Evolutionary conservation across 805 yeast species (phyloP).

Genomic region (Sungouiozyma intestinalis): DNA sequence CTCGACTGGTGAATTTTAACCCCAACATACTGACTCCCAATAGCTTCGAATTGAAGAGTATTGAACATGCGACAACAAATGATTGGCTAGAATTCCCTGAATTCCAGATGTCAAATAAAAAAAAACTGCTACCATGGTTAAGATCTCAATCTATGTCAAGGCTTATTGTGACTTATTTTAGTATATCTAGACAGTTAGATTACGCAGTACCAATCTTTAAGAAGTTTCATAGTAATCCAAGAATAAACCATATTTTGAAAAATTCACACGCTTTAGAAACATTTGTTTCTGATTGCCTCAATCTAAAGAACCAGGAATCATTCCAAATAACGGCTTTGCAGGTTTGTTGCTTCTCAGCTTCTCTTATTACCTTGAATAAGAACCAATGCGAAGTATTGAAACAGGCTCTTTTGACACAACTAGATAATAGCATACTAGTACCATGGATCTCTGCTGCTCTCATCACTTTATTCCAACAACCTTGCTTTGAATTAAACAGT

Average conservation of each 20-base stretch:
- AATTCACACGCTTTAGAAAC: constrained; percentile 9
- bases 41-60: background rate
- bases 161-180: constrained; percentile 11
- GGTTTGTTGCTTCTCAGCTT: constrained; percentile 11
- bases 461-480: constrained; percentile 16
- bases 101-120: constrained; percentile 9
- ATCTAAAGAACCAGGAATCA: constrained; percentile 1
- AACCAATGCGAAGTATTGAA: constrained; percentile 4
- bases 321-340: constrained; percentile 14
- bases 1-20: constrained; percentile 8
- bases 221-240: constrained; percentile 10
- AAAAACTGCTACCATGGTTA: constrained; percentile 13
- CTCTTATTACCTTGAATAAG: constrained; percentile 3
- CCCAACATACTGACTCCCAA: constrained; percentile 2
- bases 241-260: constrained; percentile 8
- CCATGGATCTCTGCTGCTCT: constrained; percentile 17
- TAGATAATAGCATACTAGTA: constrained; percentile 10
- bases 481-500: constrained; percentile 1
- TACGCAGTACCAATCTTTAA: constrained; percentile 12
- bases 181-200: constrained; percentile 1
- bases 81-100: constrained; percentile 13
- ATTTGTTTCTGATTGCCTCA: constrained; percentile 13
- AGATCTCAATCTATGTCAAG: constrained; percentile 9
- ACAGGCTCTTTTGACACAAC: constrained; percentile 7
- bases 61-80: background rate